Conservation (phyloP, 2,329 filamentous ascomycete genomes). For the Tolypocladium cylindrosporum region DNA sequence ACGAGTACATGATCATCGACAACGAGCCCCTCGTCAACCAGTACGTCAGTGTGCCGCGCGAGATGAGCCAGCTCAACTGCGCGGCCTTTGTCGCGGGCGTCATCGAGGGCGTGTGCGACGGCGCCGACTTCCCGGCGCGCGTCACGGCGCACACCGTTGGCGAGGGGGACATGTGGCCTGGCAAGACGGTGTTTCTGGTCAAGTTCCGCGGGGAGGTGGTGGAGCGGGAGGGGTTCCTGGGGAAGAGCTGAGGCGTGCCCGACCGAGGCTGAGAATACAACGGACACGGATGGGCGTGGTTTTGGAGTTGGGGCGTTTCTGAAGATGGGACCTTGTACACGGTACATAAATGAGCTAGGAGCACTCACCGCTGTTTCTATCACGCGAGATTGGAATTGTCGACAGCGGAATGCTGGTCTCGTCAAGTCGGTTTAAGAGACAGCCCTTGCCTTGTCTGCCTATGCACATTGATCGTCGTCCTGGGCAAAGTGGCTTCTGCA, state of each 20-base stretch:
- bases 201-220: constrained; percentile 87
- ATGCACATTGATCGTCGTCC: background rate
- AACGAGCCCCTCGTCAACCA: constrained; percentile 95
- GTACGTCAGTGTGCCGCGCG: constrained; percentile 84
- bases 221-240: constrained; percentile 78
- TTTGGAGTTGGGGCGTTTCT: background rate
- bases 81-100: constrained; percentile 92
- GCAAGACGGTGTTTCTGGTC: constrained; percentile 89
- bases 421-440: background rate
- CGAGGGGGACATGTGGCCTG: constrained; percentile 82
- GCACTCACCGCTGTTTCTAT: background rate
- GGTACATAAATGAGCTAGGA: background rate
- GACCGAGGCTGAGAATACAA: background rate
- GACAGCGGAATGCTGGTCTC: background rate
- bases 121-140: constrained; percentile 76
- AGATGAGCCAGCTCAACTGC: constrained; percentile 95
- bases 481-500: background rate
- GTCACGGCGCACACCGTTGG: constrained; percentile 79
- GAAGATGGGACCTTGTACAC: background rate
- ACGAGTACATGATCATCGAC: constrained; percentile 98
- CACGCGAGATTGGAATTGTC: background rate
- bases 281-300: background rate
- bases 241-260: constrained; percentile 34
- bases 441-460: no score
- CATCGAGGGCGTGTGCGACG: constrained; percentile 91